Conservation (phyloP, 2,329 filamentous ascomycete species). For the Erysiphe pulchra region DNA sequence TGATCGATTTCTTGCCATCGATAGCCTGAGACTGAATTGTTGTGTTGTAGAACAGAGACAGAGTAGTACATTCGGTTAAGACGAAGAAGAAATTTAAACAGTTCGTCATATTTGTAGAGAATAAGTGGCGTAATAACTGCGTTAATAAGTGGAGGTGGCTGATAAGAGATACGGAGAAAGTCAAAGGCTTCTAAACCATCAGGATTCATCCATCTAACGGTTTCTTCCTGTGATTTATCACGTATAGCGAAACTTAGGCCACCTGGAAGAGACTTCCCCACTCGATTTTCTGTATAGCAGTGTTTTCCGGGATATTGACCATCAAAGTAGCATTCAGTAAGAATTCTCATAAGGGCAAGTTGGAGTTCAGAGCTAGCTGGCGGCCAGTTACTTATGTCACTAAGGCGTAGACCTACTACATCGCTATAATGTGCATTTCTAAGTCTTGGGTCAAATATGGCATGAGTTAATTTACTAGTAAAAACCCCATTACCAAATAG, state of each 20-base stretch:
- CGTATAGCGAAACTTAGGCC: conserved; percentile 65
- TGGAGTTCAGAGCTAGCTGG: conserved; percentile 85
- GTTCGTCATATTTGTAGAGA: conserved; percentile 56
- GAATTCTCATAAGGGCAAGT: conserved; percentile 61
- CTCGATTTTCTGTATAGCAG: conserved; percentile 11
- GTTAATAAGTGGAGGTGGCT: conserved; percentile 42
- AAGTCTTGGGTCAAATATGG: conserved; percentile 64
- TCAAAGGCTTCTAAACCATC: conserved; percentile 73
- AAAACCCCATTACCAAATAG: conserved; percentile 70
- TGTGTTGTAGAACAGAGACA: conserved; percentile 35
- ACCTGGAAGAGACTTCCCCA: conserved; percentile 26
- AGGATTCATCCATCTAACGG: conserved; percentile 60
- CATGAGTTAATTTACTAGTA: conserved; percentile 50
- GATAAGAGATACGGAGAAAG: conserved; percentile 72
- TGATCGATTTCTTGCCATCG: conserved; percentile 6
- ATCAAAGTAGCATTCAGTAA: conserved; percentile 44
- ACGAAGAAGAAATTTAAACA: conserved; percentile 60
- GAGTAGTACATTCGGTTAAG: conserved; percentile 58
- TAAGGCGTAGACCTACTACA: conserved; percentile 59
- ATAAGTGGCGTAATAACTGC: conserved; percentile 45
- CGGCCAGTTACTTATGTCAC: conserved; percentile 66
- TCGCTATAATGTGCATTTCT: conserved; percentile 53
- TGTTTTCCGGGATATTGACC: conserved; percentile 6
- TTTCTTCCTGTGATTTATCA: conserved; percentile 51
- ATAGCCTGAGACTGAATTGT: conserved; percentile 20